Base-by-base conservation (phyloP, 805 yeast genomes). In the Kluyveromyces aestuarii region DNA sequence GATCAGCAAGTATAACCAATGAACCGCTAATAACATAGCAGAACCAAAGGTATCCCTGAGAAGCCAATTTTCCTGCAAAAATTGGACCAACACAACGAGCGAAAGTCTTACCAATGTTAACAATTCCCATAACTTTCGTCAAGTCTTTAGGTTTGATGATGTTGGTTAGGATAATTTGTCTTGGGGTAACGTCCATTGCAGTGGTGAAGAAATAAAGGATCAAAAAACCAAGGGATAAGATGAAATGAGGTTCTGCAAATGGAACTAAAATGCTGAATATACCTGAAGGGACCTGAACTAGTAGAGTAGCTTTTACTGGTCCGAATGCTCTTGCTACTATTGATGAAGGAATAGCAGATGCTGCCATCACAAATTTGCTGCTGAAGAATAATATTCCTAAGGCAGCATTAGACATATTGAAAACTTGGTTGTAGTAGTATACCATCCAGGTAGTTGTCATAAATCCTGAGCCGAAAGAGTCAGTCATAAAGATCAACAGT, bases 111-210 rank as follows among this genome's bases (percentile, higher is more conserved):
- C 84, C 88, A 37, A 89, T 81, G 59, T 88, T 89, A 9, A 89
- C 96, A 1, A 85, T 71, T 1, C 96, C 96, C 80, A 89, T 75
- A 1, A 84, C 89, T 55, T 73, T 77, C 2, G 95, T 81, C 44
- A 90, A 69, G 44, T 87, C 93, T 10, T 71, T 64, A 11, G 76
- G 74, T 14, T 74, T 72, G 38, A 89, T 79, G 18, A 87, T 70
- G 2, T 85, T 74, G 0, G 95, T 81, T 45, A 89, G 66, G 39
- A 89, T 71, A 8, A 88, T 78, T 66, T 88, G 96, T 46, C 97
- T 76, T 7, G 96, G 96, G 2, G 88, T 93, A 27, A 88, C 96
- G 62, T 89, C 97, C 90, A 89, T 87, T 1, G 90, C 79, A 2
- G 82, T 72, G 0, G 87, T 78, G 2, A 82, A 68, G 50, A 80